Conservation (phyloP, 2,329 filamentous ascomycete genomes). For the Chrysosphaeria jannelii region DNA sequence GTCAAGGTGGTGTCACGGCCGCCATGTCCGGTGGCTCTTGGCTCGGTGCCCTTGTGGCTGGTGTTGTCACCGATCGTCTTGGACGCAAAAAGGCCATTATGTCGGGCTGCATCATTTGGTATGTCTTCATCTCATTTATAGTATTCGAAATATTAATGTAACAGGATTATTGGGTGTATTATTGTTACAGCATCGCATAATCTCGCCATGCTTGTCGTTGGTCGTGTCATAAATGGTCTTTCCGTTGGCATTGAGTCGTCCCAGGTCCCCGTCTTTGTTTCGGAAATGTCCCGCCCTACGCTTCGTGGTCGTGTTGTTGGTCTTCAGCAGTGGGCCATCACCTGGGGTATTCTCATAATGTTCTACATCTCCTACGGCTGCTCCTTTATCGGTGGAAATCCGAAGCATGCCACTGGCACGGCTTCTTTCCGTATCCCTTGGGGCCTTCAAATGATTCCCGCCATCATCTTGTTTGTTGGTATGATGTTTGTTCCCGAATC, state of each 20-base stretch:
- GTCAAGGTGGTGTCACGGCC: slow-evolving; percentile 33
- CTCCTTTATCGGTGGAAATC: slow-evolving; percentile 9
- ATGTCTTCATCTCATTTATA: slow-evolving; percentile 5
- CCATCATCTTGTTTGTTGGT: slow-evolving; percentile 12
- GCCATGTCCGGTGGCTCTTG: slow-evolving; percentile 43
- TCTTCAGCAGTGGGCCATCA: slow-evolving; percentile 11
- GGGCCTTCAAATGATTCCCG: slow-evolving; percentile 17
- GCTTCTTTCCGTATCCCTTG: slow-evolving; percentile 20
- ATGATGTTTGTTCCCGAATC: slow-evolving; percentile 9
- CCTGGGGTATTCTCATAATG: slow-evolving; percentile 14
- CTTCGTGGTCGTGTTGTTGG: slow-evolving; percentile 14
- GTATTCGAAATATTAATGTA: neutral
- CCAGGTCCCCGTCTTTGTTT: slow-evolving; percentile 40
- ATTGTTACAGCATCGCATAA: slow-evolving; percentile 14
- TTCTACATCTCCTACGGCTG: slow-evolving; percentile 17
- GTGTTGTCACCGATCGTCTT: slow-evolving; percentile 23
- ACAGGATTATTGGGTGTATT: slow-evolving; percentile 15
- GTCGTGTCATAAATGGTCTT: slow-evolving; percentile 40
- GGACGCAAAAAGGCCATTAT: slow-evolving; percentile 18
- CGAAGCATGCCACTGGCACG: slow-evolving; percentile 7
- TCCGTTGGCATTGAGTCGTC: slow-evolving; percentile 43
- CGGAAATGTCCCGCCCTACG: slow-evolving; percentile 24
- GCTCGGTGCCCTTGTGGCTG: slow-evolving; percentile 28
- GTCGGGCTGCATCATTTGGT: slow-evolving; percentile 19
- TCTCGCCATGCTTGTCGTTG: slow-evolving; percentile 28